phyloP scores from a whole-genome alignment of 2,329 filamentous ascomycete species.

The Beauveria caledonica region DNA sequence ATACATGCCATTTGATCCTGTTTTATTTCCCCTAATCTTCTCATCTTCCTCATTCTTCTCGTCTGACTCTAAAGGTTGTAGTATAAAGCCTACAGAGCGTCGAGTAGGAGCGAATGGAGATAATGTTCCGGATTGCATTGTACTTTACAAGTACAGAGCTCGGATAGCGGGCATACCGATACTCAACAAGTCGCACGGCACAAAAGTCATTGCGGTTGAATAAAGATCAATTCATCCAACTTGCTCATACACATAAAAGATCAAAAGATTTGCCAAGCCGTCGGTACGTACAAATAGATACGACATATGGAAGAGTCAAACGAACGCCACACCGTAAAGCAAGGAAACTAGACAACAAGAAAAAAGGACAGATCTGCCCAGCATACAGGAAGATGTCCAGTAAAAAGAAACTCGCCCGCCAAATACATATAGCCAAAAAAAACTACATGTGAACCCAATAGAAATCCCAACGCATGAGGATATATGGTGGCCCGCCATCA shows the following conservation, averaged over 20 bases:
- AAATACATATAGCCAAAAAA: slow-evolving; percentile 1
- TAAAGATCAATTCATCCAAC: not conserved
- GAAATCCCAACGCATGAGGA: slow-evolving; percentile 9
- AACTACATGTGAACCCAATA: slow-evolving; percentile 1
- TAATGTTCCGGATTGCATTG: too few species aligned
- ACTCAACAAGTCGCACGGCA: too few species aligned
- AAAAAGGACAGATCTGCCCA: not conserved
- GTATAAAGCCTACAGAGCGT: too few species aligned
- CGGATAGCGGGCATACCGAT: too few species aligned
- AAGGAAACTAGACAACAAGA: not conserved
- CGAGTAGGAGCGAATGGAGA: too few species aligned
- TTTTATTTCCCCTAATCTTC: too few species aligned
- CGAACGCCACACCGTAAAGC: slow-evolving; percentile 12
- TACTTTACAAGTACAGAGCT: too few species aligned
- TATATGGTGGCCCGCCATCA: slow-evolving; percentile 8
- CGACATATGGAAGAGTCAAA: slow-evolving; percentile 10
- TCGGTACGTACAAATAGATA: slow-evolving; percentile 5
- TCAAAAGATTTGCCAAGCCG: not conserved
- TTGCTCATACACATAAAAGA: slow-evolving; percentile 1
- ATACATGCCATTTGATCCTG: too few species aligned
- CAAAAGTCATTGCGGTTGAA: not conserved
- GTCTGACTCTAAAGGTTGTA: too few species aligned
- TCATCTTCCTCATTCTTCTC: too few species aligned
- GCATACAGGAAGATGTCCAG: not conserved
- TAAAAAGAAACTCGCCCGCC: slow-evolving; percentile 6